Percentiles rank a stretch among this genome's conserved stretches.
Conservation (phyloP, 2,329 filamentous ascomycete species). For the Basipetospora chlamydospora region DNA sequence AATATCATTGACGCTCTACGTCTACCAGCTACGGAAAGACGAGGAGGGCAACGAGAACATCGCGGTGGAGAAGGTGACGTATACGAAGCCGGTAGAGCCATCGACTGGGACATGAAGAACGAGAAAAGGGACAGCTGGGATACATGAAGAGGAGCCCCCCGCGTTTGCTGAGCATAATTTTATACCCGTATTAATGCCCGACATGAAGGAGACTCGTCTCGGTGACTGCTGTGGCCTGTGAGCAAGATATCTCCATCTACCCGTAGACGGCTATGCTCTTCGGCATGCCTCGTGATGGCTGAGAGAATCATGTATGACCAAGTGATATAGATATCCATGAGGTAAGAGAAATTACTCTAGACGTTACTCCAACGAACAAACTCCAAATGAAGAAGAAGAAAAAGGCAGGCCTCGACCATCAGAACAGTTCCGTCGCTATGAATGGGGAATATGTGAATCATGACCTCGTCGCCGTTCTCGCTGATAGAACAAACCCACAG, state of each 20-base stretch:
- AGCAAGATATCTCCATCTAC: too few relatives aligned
- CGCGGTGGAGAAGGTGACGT: constrained; percentile 74
- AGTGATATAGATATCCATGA: too few relatives aligned
- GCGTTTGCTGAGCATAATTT: constrained; percentile 1
- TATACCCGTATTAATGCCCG: constrained; percentile 3
- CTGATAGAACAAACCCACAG: background rate
- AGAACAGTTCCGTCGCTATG: constrained; percentile 7
- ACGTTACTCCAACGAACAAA: constrained; percentile 2
- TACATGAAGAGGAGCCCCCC: background rate
- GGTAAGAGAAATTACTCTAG: background rate
- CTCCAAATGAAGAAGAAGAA: constrained; percentile 7
- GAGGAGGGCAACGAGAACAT: constrained; percentile 65
- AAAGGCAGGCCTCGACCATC: too few relatives aligned
- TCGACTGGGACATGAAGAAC: constrained; percentile 18
- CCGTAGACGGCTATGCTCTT: too few relatives aligned
- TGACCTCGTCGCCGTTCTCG: background rate
- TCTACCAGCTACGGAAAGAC: constrained; percentile 74
- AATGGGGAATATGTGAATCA: background rate
- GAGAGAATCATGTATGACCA: too few relatives aligned
- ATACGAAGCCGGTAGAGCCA: constrained; percentile 59
- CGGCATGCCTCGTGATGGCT: too few relatives aligned
- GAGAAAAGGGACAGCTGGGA: background rate
- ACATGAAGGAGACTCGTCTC: background rate
- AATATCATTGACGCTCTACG: constrained; percentile 87
- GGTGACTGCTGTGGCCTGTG: background rate